phyloP scores from a whole-genome alignment of 2,329 filamentous ascomycete species.

The Trichoderma sp. region DNA sequence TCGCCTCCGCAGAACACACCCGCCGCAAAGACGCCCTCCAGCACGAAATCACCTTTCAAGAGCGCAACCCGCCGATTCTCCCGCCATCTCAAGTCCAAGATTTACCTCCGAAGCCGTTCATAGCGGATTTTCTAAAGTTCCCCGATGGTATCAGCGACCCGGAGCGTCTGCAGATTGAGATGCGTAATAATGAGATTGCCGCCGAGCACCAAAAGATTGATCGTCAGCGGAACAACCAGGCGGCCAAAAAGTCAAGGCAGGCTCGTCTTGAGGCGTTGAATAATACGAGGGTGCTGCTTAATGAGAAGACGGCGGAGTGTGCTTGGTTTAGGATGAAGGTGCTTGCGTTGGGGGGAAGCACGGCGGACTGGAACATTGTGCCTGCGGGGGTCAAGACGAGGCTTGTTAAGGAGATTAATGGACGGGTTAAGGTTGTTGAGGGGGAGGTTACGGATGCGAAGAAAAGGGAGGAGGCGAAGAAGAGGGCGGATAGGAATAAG shows the following conservation, averaged over 20 bases:
- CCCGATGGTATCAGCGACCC: constrained; percentile 21
- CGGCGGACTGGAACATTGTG: constrained; percentile 26
- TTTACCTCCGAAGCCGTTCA: constrained; percentile 30
- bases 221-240: constrained; percentile 37
- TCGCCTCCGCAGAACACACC: constrained; percentile 22
- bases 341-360: constrained; percentile 27
- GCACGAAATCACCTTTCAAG: constrained; percentile 27
- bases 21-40: constrained; percentile 25
- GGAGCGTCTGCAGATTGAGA: constrained; percentile 22
- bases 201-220: constrained; percentile 28
- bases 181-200: constrained; percentile 31
- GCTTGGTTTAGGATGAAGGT: constrained; percentile 32
- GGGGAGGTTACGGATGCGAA: constrained; percentile 21
- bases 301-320: constrained; percentile 28
- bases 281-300: constrained; percentile 25
- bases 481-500: constrained; percentile 22
- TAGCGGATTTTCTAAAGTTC: constrained; percentile 25
- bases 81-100: constrained; percentile 29
- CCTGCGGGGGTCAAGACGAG: constrained; percentile 20
- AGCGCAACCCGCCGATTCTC: constrained; percentile 29
- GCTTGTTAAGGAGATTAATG: constrained; percentile 26
- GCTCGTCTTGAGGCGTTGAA: constrained; percentile 31
- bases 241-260: constrained; percentile 38
- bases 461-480: constrained; percentile 27
- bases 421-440: constrained; percentile 24